phyloP scores from a whole-genome alignment of 2,329 filamentous ascomycete genomes.

The Colletotrichum spaethianum region DNA sequence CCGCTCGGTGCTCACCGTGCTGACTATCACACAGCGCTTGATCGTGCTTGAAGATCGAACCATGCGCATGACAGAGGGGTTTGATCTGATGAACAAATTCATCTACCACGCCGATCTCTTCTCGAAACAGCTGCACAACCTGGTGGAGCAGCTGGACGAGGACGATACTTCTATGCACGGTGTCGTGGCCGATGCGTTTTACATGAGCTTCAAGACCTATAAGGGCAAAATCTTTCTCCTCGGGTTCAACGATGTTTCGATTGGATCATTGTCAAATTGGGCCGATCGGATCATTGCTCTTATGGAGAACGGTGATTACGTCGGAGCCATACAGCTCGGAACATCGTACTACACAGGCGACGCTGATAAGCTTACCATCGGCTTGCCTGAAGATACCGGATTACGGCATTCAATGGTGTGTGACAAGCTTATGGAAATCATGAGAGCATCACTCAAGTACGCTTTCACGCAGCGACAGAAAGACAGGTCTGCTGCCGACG shows the following conservation, averaged over 20 bases:
- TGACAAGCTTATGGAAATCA: conserved; percentile 93
- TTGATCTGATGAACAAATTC: conserved; percentile 91
- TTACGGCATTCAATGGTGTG: conserved; percentile 85
- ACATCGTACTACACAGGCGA: conserved; percentile 93
- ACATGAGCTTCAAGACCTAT: conserved; percentile 97
- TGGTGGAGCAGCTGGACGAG: conserved; percentile 92
- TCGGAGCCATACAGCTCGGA: conserved; percentile 90
- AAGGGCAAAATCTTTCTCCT: conserved; percentile 94
- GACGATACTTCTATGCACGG: conserved; percentile 92
- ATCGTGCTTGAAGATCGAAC: conserved; percentile 92
- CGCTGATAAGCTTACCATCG: conserved; percentile 94
- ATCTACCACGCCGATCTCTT: conserved; percentile 95
- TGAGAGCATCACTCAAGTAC: conserved; percentile 91
- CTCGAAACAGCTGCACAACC: conserved; percentile 84
- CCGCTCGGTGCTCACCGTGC: conserved; percentile 88
- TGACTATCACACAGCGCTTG: conserved; percentile 94
- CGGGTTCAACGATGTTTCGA: conserved; percentile 93
- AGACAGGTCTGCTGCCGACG: conserved; percentile 60
- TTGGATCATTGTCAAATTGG: conserved; percentile 96
- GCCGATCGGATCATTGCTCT: conserved; percentile 92
- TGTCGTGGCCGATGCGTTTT: conserved; percentile 96
- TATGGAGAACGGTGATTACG: conserved; percentile 97
- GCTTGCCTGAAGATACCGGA: conserved; percentile 85
- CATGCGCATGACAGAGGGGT: conserved; percentile 93
- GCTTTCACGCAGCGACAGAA: conserved; percentile 80